These are phyloP conservation scores for Austroboletus eburneus DNA, from an alignment of 768 basidiomycete species.

Conservation along the genomic window DNA sequence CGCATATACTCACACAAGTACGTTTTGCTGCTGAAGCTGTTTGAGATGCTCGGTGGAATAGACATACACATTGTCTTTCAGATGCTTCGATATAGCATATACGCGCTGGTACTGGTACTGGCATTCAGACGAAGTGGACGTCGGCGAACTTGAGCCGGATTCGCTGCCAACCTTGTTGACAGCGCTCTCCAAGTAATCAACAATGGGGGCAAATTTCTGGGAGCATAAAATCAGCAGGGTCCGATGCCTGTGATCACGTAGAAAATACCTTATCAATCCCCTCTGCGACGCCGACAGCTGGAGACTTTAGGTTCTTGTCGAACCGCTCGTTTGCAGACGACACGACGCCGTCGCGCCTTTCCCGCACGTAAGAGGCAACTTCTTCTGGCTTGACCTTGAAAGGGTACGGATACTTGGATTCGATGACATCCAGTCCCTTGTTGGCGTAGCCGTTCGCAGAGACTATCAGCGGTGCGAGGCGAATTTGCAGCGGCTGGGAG, in stretches of 20 bases:
- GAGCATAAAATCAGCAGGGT: too few relatives aligned
- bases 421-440: conserved; percentile 69
- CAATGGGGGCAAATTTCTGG: conserved; percentile 68
- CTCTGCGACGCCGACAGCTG: conserved; percentile 57
- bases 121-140: conserved; percentile 46
- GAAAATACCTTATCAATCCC: conserved; percentile 65
- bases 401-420: conserved; percentile 70
- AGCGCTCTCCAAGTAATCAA: conserved; percentile 64
- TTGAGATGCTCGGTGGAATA: conserved; percentile 72
- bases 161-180: conserved; percentile 47
- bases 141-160: conserved; percentile 42
- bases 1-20: conserved; percentile 43
- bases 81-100: conserved; percentile 56
- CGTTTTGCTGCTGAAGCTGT: conserved; percentile 62
- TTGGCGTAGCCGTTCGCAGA: conserved; percentile 66
- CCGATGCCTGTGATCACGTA: conserved; percentile 13
- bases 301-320: conserved; percentile 60
- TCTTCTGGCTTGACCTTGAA: conserved; percentile 75
- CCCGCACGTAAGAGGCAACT: conserved; percentile 55
- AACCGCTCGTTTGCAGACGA: conserved; percentile 56
- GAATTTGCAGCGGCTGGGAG: conserved; percentile 62
- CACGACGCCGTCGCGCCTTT: conserved; percentile 51
- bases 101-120: conserved; percentile 81
- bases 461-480: conserved; percentile 61
- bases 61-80: conserved; percentile 57